Evolutionary conservation across 106 monocot species (phyloP), one percentile per base, ranked within the genome.

Genomic region (Apostasia ramifera): DNA sequence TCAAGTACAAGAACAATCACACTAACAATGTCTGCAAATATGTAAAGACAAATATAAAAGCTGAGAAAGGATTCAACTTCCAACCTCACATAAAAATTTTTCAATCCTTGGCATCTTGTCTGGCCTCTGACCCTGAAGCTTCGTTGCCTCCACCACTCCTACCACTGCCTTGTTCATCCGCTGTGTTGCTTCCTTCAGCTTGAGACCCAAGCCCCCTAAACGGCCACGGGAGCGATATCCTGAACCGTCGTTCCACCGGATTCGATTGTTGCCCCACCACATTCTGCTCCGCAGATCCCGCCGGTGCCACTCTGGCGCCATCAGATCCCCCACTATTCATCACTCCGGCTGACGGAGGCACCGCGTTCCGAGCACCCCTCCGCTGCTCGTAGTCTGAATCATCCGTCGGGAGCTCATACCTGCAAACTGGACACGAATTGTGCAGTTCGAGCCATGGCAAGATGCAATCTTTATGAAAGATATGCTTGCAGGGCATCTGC

Each of bases 401-500:
- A 71, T 94, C 94, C 1, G 94, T 94, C 1, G 81, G 91, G 63
- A 91, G 62, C 71, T 94, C 94, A 47, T 70, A 91, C 52, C 91
- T 72, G 57, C 94, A 94, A 5, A 94, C 88, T 0, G 94, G 94
- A 66, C 94, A 94, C 5, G 94, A 88, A 54, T 94, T 94, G 59
- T 91, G 94, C 57, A 94, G 71, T 68, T 88, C 88, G 0, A 94
- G 85, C 94, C 94, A 94, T 2, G 94, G 91, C 4, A 94, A 43
- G 55, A 94, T 88, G 75, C 94, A 94, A 6, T 91, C 91, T 6
- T 78, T 77, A 46, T 94, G 94, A 73, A 88, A 94, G 9, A 94
- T 70, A 68, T 94, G 94, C 70, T 85, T 90, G 79, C 94, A 94
- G 2, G 94, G 94, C 84, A 94, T 83, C 83, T 88, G 81, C 79